Percentiles rank a stretch among this genome's conserved stretches.
These are phyloP conservation scores for Saccharomyces hybrid DNA, from an alignment of 1,139 yeast species.

Conservation along the genomic window DNA sequence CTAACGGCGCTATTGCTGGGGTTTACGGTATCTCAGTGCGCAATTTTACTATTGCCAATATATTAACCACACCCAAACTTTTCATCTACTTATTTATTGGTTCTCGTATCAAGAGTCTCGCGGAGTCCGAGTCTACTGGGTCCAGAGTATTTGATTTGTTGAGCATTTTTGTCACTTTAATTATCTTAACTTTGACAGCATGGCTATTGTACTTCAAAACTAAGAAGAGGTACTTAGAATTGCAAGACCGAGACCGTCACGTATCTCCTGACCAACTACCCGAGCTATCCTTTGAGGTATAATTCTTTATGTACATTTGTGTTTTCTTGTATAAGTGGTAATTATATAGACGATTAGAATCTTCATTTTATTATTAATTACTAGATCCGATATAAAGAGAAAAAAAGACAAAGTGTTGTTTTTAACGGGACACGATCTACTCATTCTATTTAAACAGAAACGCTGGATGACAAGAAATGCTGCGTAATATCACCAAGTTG, in stretches of 20 bases:
- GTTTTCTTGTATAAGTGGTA: not conserved
- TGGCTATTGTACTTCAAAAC: slow-evolving; percentile 62
- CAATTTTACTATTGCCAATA: slow-evolving; percentile 64
- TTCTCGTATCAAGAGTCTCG: slow-evolving; percentile 61
- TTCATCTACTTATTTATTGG: slow-evolving; percentile 76
- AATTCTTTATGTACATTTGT: not conserved
- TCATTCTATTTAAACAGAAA: not conserved
- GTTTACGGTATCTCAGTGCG: slow-evolving; percentile 61
- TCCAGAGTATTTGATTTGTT: slow-evolving; percentile 54
- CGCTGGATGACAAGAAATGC: not conserved
- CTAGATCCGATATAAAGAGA: not conserved
- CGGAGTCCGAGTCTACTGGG: slow-evolving; percentile 47
- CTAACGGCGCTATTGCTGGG: slow-evolving; percentile 87
- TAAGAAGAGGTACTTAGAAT: slow-evolving; percentile 28
- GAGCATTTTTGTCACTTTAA: slow-evolving; percentile 52
- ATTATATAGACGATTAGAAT: not conserved
- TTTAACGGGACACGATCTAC: not conserved
- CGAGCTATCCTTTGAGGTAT: not conserved
- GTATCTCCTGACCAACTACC: not conserved
- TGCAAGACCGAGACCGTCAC: slow-evolving; percentile 17
- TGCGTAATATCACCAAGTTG: not conserved
- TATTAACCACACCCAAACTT: slow-evolving; percentile 73
- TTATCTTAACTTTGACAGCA: slow-evolving; percentile 56
- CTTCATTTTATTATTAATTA: not conserved
- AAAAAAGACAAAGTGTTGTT: not conserved